These are phyloP conservation scores for Clonostachys solani DNA, from an alignment of 2,329 filamentous ascomycete species.

Conservation along the genomic window DNA sequence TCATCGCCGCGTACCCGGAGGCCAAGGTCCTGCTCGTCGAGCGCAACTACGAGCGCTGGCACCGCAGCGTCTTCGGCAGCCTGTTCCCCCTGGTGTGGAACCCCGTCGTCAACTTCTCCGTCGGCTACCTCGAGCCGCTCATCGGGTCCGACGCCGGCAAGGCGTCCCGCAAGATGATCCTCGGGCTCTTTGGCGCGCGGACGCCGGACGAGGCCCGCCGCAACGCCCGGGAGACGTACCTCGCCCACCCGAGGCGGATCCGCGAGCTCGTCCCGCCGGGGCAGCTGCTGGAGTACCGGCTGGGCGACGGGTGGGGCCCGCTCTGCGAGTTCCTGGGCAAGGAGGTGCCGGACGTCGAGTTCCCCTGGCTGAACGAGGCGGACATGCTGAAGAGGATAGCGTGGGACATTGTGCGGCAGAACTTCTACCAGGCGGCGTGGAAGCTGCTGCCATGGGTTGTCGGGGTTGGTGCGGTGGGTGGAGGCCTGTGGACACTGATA, in stretches of 20 bases:
- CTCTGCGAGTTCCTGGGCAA: constrained; percentile 28
- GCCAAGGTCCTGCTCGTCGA: constrained; percentile 25
- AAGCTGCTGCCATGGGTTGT: constrained; percentile 1
- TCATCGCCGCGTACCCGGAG: constrained; percentile 21
- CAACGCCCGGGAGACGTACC: constrained; percentile 15
- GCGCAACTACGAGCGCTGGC: constrained; percentile 23
- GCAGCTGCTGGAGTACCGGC: constrained; percentile 16
- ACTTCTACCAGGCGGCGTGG: background rate
- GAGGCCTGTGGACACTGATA: background rate
- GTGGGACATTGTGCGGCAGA: background rate
- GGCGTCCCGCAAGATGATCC: constrained; percentile 14
- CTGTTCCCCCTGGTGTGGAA: constrained; percentile 15
- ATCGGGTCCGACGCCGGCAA: constrained; percentile 20
- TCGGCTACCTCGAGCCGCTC: constrained; percentile 16
- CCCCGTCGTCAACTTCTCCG: constrained; percentile 7
- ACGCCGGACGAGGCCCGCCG: constrained; percentile 11
- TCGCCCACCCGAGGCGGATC: constrained; percentile 19
- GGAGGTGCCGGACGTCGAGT: constrained; percentile 18
- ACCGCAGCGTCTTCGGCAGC: constrained; percentile 20
- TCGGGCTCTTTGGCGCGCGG: constrained; percentile 17
- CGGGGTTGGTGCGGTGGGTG: background rate
- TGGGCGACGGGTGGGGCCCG: constrained; percentile 27
- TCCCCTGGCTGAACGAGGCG: constrained; percentile 20
- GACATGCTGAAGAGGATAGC: constrained; percentile 4
- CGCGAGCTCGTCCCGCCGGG: constrained; percentile 16